Base-by-base conservation (phyloP, 768 basidiomycete species). In the Boletus barrowsii region DNA sequence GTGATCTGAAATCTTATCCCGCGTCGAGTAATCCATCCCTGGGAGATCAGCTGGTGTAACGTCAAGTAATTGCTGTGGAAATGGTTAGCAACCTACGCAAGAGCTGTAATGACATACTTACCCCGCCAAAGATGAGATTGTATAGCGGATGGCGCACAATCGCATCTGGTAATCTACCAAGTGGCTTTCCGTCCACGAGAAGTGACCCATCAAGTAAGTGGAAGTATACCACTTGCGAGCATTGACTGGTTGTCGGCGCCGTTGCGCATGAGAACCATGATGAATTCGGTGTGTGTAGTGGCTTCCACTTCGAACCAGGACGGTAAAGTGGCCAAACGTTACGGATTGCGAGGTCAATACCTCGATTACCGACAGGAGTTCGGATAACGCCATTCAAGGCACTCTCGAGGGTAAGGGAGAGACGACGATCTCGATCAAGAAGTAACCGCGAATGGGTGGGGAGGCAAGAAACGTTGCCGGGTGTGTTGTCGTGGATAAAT, bases 151-250 rank as follows among this genome's bases (percentile, higher is more conserved):
- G 70, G 0, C 24, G 44, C 2, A 62, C 40, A 29, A 80, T 75
- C 0, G 57, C 53, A 9, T 40, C 29, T 0, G 79, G 75, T 14
- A 81, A 68, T 22, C 67, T 70, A 17, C 75, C 73, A 48, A 71
- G n/a, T 0, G 62, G 55, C 18, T 58, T 62, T 2, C 62, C 70
- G 5, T 71, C 49, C 3, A 66, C 56, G 13, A 66, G 41, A 18
- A 70, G 59, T 1, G 55, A 47, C 3, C 68, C 70, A 9, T 61
- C 58, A 0, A 80, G 55, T 2, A 81, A 33, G 50, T 82, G 73
- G 18, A 77, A 63, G 45, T 73, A 68, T 7, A 80, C 65, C 18
- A n/a, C 44, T 43, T 73, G 73, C 18, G 60, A 54, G 33, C 37
- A 8, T 30, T 60, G 53, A 14, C 40, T 54, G 2, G 33, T 17